Evolutionary conservation across 1,139 yeast genomes (phyloP), one percentile per base, ranked within the genome.

Genomic region (Yamadazyma spencermartinsiae): DNA sequence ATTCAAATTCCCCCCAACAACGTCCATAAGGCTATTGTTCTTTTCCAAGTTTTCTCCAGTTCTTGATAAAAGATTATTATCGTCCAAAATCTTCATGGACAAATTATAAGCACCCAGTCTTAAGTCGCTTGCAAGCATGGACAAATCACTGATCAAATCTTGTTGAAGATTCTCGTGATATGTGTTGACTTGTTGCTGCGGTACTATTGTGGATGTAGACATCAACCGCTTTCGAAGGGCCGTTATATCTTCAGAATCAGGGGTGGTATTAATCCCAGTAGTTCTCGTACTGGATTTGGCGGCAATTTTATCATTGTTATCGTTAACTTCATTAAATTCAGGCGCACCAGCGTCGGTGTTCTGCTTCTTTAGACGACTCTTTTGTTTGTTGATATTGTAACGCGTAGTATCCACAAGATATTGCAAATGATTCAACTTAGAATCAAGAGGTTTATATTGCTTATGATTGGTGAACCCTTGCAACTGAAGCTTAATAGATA

Each of bases 131-230:
- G 75, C 72, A 39, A 72, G 54, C 20, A 60, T 66, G 0, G 65
- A 46, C 39, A 72, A 59, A 41, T 72, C 77, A 30, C 50, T 53
- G 16, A 70, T 52, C 8, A 72, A 58, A 33, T 69, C 73, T 35
- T 65, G 65, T 46, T 72, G 77, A n/a, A 71, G 48, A 3, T 67
- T 61, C 40, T 71, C 76, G 44, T 72, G 76, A 50, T 68, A 68
- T 11, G 61, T 60, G 46, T 68, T 68, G 39, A 51, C 27, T 23
- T 30, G 26, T 34, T 29, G 29, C 35, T 43, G 12, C 27, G 36
- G n/a, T 41, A 34, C 10, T 34, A 30, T 19, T 9, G 23, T n/a
- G 20, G 39, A 31, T 12, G 37, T 34, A 11, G 41, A 34, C 21
- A 49, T 30, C 33, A 49, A 31, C 21, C 53, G 37, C 30, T 45